These are phyloP conservation scores for Phalaenopsis aphrodite DNA, from an alignment of 106 monocot genomes.

Conservation along the genomic window DNA sequence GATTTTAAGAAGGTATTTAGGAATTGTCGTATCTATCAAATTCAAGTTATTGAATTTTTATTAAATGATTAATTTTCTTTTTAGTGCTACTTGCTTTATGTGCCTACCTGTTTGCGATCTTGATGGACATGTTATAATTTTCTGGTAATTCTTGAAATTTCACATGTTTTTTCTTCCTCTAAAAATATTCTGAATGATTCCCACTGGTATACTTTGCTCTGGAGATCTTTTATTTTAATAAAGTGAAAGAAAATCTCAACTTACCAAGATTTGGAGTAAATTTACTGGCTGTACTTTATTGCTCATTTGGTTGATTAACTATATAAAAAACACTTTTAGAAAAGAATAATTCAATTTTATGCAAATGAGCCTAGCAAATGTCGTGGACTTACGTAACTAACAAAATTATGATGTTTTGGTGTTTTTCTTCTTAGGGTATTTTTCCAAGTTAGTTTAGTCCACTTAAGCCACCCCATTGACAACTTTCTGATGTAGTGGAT, in stretches of 20 bases:
- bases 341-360: background rate
- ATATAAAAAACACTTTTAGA: background rate
- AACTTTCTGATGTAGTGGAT: too few species aligned
- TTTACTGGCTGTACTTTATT: background rate
- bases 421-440: too few species aligned
- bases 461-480: too few species aligned
- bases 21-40: background rate
- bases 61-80: background rate
- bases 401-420: too few species aligned
- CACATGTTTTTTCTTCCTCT: background rate
- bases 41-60: background rate
- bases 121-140: background rate
- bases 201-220: background rate
- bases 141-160: background rate
- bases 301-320: background rate
- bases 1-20: constrained; percentile 69
- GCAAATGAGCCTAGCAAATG: background rate
- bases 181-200: background rate
- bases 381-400: too few species aligned
- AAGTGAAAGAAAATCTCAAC: background rate
- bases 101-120: background rate
- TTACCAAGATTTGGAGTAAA: background rate
- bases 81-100: background rate
- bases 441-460: too few species aligned
- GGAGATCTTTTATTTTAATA: background rate